Evolutionary conservation across 2,329 filamentous ascomycete species (phyloP), one percentile per base, ranked within the genome.

Genomic region (Blumeria graminis): DNA sequence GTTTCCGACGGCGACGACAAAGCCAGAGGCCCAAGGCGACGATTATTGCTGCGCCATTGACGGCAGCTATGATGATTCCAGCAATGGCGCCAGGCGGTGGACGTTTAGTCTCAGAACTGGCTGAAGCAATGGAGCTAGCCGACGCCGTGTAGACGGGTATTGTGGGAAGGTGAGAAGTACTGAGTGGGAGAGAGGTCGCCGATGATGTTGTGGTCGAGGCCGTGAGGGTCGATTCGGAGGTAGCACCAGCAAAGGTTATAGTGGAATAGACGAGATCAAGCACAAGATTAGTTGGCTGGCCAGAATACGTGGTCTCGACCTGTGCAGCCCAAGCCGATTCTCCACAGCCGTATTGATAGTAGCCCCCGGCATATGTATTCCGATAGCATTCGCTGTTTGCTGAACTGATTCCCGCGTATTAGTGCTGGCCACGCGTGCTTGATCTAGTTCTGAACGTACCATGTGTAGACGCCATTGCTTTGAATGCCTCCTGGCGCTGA

Each of bases 391-490:
- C 57, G 45, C 57, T 55, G 50, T 56, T 55, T 14, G 53, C 56
- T 9, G 59, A 50, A 57, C 64, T 65, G 3, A 48, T 14, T n/a
- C 9, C 48, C 38, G n/a, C n/a, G 2, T 45, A 48, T 63, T 60
- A 65, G 61, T 22, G 55, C 55, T 45, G 22, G 22, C 22, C 22
- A 28, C 3, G 48, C 9, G 32, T 55, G 33, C 7, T 11, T 32
- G 9, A 10, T 41, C 11, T 18, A 38, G 10, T n/a, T 35, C n/a
- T 6, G 11, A 14, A 56, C 63, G 56, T 34, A 66, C 64, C 64
- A 66, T 56, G 62, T 63, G 32, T 61, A 61, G 35, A 66, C 55
- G 4, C 64, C 64, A 61, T 65, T 63, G 57, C 63, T 60, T 43
- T 60, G 38, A 28, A 60, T 41, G 5, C 58, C 59, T 9, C 60